These are phyloP conservation scores for Corchorus capsularis DNA, from an alignment of 345 rosid genomes.

Conservation along the genomic window DNA sequence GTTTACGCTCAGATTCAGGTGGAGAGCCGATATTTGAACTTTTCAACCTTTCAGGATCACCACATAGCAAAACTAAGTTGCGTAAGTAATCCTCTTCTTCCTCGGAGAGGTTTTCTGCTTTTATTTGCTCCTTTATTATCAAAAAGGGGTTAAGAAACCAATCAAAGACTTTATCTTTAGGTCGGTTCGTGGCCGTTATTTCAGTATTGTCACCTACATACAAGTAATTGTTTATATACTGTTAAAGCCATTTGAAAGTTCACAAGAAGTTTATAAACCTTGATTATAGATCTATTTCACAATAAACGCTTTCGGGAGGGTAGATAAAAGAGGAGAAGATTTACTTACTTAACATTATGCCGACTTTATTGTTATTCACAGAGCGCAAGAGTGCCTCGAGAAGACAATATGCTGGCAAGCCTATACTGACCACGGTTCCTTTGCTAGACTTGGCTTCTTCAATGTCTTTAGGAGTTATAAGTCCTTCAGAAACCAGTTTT, in stretches of 20 bases:
- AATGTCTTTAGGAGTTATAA: slow-evolving; percentile 74
- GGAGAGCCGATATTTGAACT: slow-evolving; percentile 46
- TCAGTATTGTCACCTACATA: slow-evolving; percentile 63
- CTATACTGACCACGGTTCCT: slow-evolving; percentile 69
- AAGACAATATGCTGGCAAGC: slow-evolving; percentile 87
- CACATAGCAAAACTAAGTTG: slow-evolving; percentile 64
- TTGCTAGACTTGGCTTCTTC: slow-evolving; percentile 70
- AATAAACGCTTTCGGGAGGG: not conserved
- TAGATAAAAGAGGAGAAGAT: not conserved
- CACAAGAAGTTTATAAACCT: not conserved
- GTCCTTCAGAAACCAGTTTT: slow-evolving; percentile 63
- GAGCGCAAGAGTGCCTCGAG: slow-evolving; percentile 70
- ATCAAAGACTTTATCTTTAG: slow-evolving; percentile 80
- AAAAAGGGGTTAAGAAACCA: slow-evolving; percentile 93
- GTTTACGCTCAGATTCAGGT: slow-evolving; percentile 69
- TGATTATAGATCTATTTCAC: not conserved
- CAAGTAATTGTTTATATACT: slow-evolving; percentile 14
- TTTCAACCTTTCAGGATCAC: slow-evolving; percentile 64
- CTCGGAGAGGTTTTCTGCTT: slow-evolving; percentile 65
- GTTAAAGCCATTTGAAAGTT: not conserved
- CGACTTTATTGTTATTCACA: slow-evolving; percentile 54
- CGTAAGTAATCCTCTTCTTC: slow-evolving; percentile 82
- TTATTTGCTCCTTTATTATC: slow-evolving; percentile 86
- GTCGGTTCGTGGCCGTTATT: slow-evolving; percentile 72
- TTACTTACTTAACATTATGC: slow-evolving; percentile 70